Evolutionary conservation across 2,329 filamentous ascomycete genomes (phyloP).

Genomic region (Aspergillus sp.): DNA sequence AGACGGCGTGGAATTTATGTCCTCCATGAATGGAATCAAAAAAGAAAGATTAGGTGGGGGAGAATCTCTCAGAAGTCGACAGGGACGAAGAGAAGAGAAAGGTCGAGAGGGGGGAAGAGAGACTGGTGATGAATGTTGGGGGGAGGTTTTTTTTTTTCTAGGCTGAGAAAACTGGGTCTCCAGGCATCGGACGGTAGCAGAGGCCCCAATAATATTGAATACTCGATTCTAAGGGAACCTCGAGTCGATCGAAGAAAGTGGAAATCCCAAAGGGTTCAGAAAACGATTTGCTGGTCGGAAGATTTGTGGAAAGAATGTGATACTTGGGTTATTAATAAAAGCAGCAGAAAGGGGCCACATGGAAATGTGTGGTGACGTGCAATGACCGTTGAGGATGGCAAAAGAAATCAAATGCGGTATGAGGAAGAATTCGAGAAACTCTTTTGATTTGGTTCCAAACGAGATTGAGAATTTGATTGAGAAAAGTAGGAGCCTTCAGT

Average conservation of each 20-base stretch:
- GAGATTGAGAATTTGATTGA: not conserved
- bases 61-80: not conserved
- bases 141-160: not conserved
- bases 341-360: conserved; percentile 19
- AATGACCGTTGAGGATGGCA: conserved; percentile 9
- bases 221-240: not conserved
- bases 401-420: conserved; percentile 2
- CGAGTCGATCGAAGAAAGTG: not conserved
- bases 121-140: conserved; percentile 6
- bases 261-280: not conserved
- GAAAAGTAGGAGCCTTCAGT: conserved; percentile 8
- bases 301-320: conserved; percentile 18
- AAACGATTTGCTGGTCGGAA: conserved; percentile 8
- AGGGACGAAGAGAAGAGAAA: conserved; percentile 6
- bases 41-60: conserved; percentile 6
- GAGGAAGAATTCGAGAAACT: not conserved
- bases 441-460: not conserved
- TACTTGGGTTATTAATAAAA: conserved; percentile 14
- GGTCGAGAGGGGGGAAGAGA: conserved; percentile 15
- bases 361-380: conserved; percentile 17
- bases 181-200: conserved; percentile 8
- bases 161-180: conserved; percentile 11
- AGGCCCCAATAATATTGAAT: conserved; percentile 15
- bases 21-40: not conserved
- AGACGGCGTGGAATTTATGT: not conserved